Base-by-base conservation (phyloP, 306 rosid species). In the Cyclanthera cordifolia region DNA sequence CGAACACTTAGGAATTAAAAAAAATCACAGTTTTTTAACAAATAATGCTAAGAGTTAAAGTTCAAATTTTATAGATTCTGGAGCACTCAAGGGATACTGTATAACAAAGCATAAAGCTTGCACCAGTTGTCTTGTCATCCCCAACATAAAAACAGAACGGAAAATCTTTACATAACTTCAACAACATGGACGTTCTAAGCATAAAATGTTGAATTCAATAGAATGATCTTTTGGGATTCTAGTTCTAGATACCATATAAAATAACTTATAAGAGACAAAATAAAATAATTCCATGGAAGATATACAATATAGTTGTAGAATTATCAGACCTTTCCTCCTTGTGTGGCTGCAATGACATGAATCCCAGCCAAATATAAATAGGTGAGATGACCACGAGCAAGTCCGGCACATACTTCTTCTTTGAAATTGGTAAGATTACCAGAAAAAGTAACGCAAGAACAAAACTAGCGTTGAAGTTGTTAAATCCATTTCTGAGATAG, bases 281-380 rank as follows among this genome's bases (percentile, higher is more conserved):
- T 2, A 57, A 57, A 57, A 57, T 27, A 28, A 27, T 57, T 14
- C 3, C 25, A n/a, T 0, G 43, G 23, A 56, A 17, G 28, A 19
- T 32, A n/a, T 28, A 69, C 49, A 9, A 24, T 3, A 66, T 15
- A 3, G 15, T 24, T 14, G 53, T 23, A 8, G 7, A 66, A 66
- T 34, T 47, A 53, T 65, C 80, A 24, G 56, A 93, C 99, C 99
- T 88, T 84, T 94, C 99, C 80, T 94, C 99, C 79, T 94, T 94
- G 79, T 94, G 99, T 48, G 95, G 91, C 78, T 85, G 99, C 90
- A 90, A 80, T 61, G 99, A 88, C 97, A 90, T 94, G 77, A 94
- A 90, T 6, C 73, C 90, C 82, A 94, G 82, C 97, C 97, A 94
- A 76, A 94, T 77, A 79, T 87, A 94, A 39, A 88, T 3, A 6